phyloP scores from a whole-genome alignment of 1,284 basidiomycete species.

The Tilletia caries region DNA sequence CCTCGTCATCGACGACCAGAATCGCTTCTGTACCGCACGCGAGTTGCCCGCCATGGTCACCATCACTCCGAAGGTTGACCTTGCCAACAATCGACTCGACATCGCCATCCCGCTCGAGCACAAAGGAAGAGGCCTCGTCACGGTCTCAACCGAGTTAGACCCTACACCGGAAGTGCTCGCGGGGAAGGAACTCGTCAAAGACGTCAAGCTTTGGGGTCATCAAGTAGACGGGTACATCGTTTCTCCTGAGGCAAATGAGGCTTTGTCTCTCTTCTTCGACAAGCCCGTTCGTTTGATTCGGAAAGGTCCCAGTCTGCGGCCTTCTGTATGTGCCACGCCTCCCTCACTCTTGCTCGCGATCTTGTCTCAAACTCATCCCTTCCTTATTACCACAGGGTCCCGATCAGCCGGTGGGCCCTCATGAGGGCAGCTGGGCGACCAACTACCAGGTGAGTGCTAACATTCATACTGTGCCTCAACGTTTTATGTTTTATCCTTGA shows the following conservation, averaged over 20 bases:
- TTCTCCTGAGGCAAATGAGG: slow-evolving; percentile 35
- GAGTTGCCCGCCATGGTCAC: slow-evolving; percentile 46
- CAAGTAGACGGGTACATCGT: slow-evolving; percentile 44
- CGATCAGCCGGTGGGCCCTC: slow-evolving; percentile 3
- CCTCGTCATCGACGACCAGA: slow-evolving; percentile 42
- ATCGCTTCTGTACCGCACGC: slow-evolving; percentile 42
- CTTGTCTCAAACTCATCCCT: neutral
- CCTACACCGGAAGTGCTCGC: slow-evolving; percentile 25
- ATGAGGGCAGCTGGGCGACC: neutral
- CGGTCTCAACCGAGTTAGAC: slow-evolving; percentile 30
- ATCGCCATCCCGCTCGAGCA: slow-evolving; percentile 40
- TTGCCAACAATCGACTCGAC: slow-evolving; percentile 22
- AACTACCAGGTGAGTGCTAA: no score
- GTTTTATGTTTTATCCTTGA: neutral
- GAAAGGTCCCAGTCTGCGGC: slow-evolving; percentile 32
- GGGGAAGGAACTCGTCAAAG: slow-evolving; percentile 33
- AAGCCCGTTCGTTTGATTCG: slow-evolving; percentile 38
- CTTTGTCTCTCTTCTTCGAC: slow-evolving; percentile 39
- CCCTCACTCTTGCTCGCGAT: neutral
- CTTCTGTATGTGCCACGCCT: slow-evolving; percentile 3
- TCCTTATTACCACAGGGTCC: neutral
- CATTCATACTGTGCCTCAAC: no score
- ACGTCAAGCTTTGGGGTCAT: slow-evolving; percentile 36
- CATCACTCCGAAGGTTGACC: slow-evolving; percentile 35
- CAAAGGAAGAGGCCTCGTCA: slow-evolving; percentile 22